These are phyloP conservation scores for Talaromyces sp. DNA, from an alignment of 2,329 filamentous ascomycete species.

Conservation along the genomic window DNA sequence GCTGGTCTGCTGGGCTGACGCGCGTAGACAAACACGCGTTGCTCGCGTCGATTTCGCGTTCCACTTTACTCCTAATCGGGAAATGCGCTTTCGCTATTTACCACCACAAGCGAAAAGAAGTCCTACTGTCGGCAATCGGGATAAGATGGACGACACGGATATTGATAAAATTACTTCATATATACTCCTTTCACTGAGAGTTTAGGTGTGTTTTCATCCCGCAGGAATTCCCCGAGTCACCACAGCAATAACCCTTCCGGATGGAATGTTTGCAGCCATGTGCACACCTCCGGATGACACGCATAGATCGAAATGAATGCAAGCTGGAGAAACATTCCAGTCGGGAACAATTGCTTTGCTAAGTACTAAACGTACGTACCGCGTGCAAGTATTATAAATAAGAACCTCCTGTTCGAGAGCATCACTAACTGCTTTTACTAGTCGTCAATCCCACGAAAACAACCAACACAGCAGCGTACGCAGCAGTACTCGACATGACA, in stretches of 20 bases:
- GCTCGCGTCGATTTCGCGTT: conserved; percentile 10
- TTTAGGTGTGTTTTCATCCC: background rate
- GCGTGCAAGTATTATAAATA: too few relatives aligned
- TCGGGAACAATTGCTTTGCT: too few relatives aligned
- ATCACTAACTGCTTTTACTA: background rate
- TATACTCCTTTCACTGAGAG: background rate
- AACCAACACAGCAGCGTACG: conserved; percentile 1
- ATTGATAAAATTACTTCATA: background rate
- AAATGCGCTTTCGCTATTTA: background rate
- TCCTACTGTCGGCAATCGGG: background rate
- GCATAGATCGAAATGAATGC: background rate
- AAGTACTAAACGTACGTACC: too few relatives aligned
- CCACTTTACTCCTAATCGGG: background rate
- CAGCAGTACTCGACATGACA: conserved; percentile 3
- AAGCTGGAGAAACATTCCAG: background rate
- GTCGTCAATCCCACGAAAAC: background rate
- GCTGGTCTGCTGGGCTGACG: background rate
- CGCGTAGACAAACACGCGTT: conserved; percentile 12
- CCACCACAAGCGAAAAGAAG: background rate
- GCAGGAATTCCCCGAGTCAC: conserved; percentile 6
- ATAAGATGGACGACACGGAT: background rate
- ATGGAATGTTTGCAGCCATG: conserved; percentile 12
- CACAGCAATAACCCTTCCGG: conserved; percentile 13
- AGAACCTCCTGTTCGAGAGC: background rate
- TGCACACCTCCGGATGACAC: background rate